Base-by-base conservation (phyloP, 768 basidiomycete genomes). In the Boletus sp. region DNA sequence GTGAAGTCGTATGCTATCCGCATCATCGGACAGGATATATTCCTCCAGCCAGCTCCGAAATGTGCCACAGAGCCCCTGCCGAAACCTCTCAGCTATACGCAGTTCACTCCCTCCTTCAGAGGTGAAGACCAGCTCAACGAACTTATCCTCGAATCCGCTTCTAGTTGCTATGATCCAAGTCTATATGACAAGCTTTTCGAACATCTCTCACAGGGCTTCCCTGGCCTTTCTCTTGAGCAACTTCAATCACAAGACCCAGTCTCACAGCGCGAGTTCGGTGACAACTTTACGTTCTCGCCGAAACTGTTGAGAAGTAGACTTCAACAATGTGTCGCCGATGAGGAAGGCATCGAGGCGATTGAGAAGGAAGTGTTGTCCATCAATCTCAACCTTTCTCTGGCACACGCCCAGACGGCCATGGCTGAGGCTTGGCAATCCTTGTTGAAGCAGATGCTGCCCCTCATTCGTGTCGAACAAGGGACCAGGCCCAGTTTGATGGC, bases 361-460 rank as follows among this genome's bases (percentile, higher is more conserved):
- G 82, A 89, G 61, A 83, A 79, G 48, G 78, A 80, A 35, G 73
- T 93, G 4, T 76, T 83, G 47, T 84, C 86, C 1, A 84, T 95
- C 69, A 97, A 97, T 70, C 80, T 94, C 61, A 94, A 95, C 67
- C 80, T 94, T 47, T 94, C 93, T 1, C 75, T 97, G 39, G 78
- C 90, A 20, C 89, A 96, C 63, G 80, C 90, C 1, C 90, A 95
- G 69, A 83, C 82, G 2, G 75, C 83, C 2, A 77, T 93, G 45
- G 82, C 88, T 0, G 84, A 90, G 55, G 82, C 92, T 4, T 96
- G 92, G 92, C 84, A 86, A 50, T 77, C 79, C 45, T 71, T 96
- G 44, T 76, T 94, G 42, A 80, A 83, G 41, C 83, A 85, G 64
- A 75, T 83, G 4, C 74, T 83, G 10, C 82, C 85, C 0, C 87